Conservation (phyloP, 2,329 filamentous ascomycete species). For the Myriosclerotinia curreyana region DNA sequence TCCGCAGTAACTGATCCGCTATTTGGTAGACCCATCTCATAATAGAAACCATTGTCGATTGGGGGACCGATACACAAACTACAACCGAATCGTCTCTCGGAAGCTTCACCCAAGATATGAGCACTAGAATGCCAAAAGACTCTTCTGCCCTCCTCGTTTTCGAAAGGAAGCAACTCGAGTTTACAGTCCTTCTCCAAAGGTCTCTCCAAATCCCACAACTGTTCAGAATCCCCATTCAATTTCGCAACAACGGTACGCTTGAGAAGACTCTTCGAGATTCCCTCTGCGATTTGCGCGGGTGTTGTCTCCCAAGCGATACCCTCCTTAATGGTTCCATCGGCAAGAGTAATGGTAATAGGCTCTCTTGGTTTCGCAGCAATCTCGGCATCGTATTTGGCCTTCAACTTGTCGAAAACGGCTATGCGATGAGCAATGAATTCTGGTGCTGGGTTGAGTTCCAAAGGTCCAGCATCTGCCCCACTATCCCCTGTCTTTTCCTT, state of each 20-base stretch:
- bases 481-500: slow-evolving; percentile 52
- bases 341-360: slow-evolving; percentile 70
- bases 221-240: slow-evolving; percentile 66
- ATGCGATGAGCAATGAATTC: slow-evolving; percentile 82
- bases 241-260: slow-evolving; percentile 84
- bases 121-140: slow-evolving; percentile 98
- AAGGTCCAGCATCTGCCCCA: slow-evolving; percentile 43
- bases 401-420: slow-evolving; percentile 82
- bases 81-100: slow-evolving; percentile 86
- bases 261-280: slow-evolving; percentile 79
- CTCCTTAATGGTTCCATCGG: slow-evolving; percentile 65
- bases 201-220: slow-evolving; percentile 89
- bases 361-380: slow-evolving; percentile 67
- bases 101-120: slow-evolving; percentile 92
- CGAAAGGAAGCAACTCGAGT: slow-evolving; percentile 81
- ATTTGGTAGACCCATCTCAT: slow-evolving; percentile 85
- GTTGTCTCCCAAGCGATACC: slow-evolving; percentile 92
- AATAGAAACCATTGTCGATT: slow-evolving; percentile 91
- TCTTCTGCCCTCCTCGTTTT: slow-evolving; percentile 70
- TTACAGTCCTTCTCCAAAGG: slow-evolving; percentile 85
- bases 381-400: slow-evolving; percentile 78
- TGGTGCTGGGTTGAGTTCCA: slow-evolving; percentile 56
- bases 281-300: slow-evolving; percentile 71
- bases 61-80: slow-evolving; percentile 91
- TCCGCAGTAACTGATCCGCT: slow-evolving; percentile 65